A percentile compares a stretch with the other conserved stretches of the same genome.
phyloP scores from a whole-genome alignment of 495 filamentous ascomycete genomes.

The Pyrenopolyporus hunteri region DNA sequence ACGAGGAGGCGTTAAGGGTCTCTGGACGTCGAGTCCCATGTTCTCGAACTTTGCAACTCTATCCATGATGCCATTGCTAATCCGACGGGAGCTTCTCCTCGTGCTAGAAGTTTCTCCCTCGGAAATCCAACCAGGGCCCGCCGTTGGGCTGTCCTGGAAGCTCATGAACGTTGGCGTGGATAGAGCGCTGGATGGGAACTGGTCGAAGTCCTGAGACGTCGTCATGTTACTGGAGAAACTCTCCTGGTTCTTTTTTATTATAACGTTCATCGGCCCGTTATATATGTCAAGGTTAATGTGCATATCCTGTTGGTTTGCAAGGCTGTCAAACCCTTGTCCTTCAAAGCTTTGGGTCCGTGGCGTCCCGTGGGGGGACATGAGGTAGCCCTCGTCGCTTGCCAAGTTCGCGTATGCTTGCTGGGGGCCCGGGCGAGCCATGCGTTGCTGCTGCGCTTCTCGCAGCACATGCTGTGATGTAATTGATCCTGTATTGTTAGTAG shows the following conservation, averaged over 20 bases:
- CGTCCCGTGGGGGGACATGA: constrained; percentile 56
- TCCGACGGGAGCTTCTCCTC: constrained; percentile 49
- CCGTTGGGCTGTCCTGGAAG: constrained; percentile 51
- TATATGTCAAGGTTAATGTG: constrained; percentile 50
- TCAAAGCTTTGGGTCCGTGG: constrained; percentile 54
- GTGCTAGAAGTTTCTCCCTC: constrained; percentile 49
- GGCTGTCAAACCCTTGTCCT: constrained; percentile 38
- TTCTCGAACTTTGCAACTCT: constrained; percentile 59
- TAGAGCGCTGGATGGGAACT: constrained; percentile 48
- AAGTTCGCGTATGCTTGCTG: constrained; percentile 47
- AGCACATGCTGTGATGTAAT: constrained; percentile 62
- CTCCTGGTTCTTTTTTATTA: constrained; percentile 52
- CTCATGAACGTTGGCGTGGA: constrained; percentile 55
- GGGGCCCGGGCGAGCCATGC: constrained; percentile 66
- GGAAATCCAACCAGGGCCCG: constrained; percentile 52
- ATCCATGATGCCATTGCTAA: constrained; percentile 62
- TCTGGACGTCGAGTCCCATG: constrained; percentile 49
- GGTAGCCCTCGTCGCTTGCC: constrained; percentile 47
- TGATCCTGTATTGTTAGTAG: constrained; percentile 65
- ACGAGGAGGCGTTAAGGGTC: constrained; percentile 63
- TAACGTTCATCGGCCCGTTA: constrained; percentile 48
- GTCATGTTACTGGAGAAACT: constrained; percentile 42
- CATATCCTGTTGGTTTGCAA: constrained; percentile 42
- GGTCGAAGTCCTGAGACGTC: constrained; percentile 46
- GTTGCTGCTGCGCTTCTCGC: constrained; percentile 79